Evolutionary conservation across 768 basidiomycete species (phyloP), one percentile per base, ranked within the genome.

Genomic region (Trichaptum fuscoviolaceum): DNA sequence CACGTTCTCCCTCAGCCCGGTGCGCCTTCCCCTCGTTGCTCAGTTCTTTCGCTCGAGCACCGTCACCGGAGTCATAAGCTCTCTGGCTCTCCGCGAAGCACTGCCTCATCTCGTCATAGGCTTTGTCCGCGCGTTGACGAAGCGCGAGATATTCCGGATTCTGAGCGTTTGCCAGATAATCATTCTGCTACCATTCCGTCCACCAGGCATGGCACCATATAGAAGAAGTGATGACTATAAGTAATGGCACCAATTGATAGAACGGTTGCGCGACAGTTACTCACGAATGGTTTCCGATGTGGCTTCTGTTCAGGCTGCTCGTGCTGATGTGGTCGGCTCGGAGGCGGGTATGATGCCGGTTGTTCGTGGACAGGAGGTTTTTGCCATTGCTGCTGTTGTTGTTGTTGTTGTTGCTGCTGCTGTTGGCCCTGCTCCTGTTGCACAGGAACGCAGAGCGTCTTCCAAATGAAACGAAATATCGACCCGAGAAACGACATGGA

Each of bases 21-120:
- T 96, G 92, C 57, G 80, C 80, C 74, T 94, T 93, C 20, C 95
- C 96, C 74, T 94, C 71, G 66, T 87, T 84, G 20, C 89, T 92
- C 25, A 97, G 82, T 63, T 90, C 81, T 76, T 98, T 95, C 24
- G 96, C 96, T 35, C 78, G 77, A 0, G 87, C 92, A 15, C 92
- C 88, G 69, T 97, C 87, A 2, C 90, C 85, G 0, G 80, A 78
- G 59, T 79, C 75, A 72, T 95, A 96, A 0, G 93, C 93, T 67
- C 86, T 80, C 71, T 92, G 90, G 69, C 91, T 89, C 71, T 87
- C 79, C 66, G 88, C 82, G 72, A 92, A 93, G 67, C 80, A 83
- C 58, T 76, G 80, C 8, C 83, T 87, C 93, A 95, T 95, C 73
- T 81, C 71, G 71, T 95, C 91, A 1, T 93, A 93, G 70, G 92